These are phyloP conservation scores for Prunus yedoensis DNA, from an alignment of 331 rosid species.

Conservation along the genomic window DNA sequence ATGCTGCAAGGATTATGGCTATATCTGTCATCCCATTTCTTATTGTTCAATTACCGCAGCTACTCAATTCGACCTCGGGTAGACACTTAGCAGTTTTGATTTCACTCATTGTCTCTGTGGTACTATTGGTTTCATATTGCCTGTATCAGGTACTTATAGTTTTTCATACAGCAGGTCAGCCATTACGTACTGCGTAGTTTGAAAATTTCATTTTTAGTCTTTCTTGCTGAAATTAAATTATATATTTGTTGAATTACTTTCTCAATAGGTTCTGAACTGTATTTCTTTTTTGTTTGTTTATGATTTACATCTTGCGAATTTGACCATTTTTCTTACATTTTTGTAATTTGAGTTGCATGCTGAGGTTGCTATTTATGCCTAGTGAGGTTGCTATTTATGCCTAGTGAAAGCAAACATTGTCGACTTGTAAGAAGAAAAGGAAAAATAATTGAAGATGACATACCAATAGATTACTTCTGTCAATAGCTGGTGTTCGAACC, in stretches of 20 bases:
- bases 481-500: not conserved
- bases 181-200: not conserved
- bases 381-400: not conserved
- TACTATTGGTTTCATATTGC: constrained; percentile 61
- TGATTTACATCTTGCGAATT: not conserved
- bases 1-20: constrained; percentile 84
- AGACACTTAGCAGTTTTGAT: constrained; percentile 78
- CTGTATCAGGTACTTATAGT: constrained; percentile 65
- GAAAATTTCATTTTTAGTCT: not conserved
- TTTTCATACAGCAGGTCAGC: not conserved
- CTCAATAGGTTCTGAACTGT: not conserved
- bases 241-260: too few species aligned
- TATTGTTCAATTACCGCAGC: constrained; percentile 85
- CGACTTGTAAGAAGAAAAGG: not conserved
- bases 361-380: not conserved
- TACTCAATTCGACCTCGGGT: constrained; percentile 63
- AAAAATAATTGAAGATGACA: constrained; percentile 2
- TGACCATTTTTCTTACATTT: not conserved
- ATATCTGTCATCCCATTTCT: constrained; percentile 75
- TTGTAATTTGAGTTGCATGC: not conserved
- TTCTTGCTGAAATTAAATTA: not conserved
- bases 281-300: not conserved
- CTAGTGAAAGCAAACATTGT: not conserved
- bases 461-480: not conserved
- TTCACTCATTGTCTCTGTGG: constrained; percentile 58